A percentile compares a stretch with the other conserved stretches of the same genome.
These are phyloP conservation scores for Camellia japonica DNA, from an alignment of 148 eudicot species.

Conservation along the genomic window DNA sequence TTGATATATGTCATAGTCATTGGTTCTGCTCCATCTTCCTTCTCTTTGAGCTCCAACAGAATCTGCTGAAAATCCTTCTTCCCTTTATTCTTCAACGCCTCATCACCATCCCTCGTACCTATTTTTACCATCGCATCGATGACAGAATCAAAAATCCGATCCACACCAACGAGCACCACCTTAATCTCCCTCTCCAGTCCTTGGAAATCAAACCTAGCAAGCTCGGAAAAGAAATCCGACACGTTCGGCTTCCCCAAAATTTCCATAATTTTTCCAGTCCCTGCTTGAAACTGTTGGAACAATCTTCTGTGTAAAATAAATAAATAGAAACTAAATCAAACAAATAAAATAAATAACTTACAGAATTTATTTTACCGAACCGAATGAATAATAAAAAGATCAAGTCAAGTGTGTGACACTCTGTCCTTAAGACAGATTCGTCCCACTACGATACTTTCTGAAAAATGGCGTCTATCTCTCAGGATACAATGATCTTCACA, in stretches of 20 bases:
- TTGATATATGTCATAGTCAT: constrained; percentile 31
- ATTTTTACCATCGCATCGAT: constrained; percentile 5
- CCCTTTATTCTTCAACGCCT: neutral
- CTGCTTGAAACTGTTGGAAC: constrained; percentile 7
- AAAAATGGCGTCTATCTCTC: too few relatives aligned
- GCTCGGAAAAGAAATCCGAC: constrained; percentile 36
- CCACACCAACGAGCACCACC: neutral
- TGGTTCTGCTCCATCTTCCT: constrained; percentile 20
- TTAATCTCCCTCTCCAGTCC: too few relatives aligned
- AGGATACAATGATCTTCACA: too few relatives aligned
- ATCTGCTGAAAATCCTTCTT: constrained; percentile 33
- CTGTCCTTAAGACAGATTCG: too few relatives aligned
- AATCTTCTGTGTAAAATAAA: too few relatives aligned
- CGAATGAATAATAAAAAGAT: too few relatives aligned
- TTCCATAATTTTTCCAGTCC: neutral
- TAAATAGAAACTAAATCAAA: too few relatives aligned
- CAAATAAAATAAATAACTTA: too few relatives aligned
- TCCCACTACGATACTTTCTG: too few relatives aligned
- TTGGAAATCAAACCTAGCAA: too few relatives aligned
- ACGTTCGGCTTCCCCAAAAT: constrained; percentile 37
- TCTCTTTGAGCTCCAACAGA: constrained; percentile 29
- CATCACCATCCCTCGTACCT: neutral
- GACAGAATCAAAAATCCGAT: constrained; percentile 20
- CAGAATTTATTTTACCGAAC: too few relatives aligned
- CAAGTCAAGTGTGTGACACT: too few relatives aligned